Base-by-base conservation (phyloP, 345 rosid genomes). In the Sisymbrium irio region DNA sequence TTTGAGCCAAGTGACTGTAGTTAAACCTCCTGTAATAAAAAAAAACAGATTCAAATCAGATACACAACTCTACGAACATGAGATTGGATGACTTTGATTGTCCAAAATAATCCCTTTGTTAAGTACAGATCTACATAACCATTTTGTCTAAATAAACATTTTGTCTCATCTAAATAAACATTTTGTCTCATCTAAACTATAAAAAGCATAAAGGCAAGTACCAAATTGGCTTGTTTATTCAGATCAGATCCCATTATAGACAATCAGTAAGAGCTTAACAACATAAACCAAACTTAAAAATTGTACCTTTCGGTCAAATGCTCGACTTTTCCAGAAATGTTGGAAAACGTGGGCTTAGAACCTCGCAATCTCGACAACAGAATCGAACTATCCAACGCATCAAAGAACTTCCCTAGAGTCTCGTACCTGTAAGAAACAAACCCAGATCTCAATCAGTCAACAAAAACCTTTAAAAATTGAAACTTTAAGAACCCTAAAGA, bases 241-340 rank as follows among this genome's bases (percentile, higher is more conserved):
- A 18, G 35, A 46, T 74, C 64, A 22, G 49, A 59, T 18, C 44
- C 4, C 36, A 61, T 42, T 1, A 7, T 6, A 6, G 25, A 17
- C 8, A 32, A 46, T 40, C 18, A 6, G 8, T 8, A 14, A 19
- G 7, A 56, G 3, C 9, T n/a, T 46, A 2, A 27, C 13, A 56
- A 27, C 47, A 35, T 9, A 55, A 9, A 35, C 13, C 12, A 50
- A n/a, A 51, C 22, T 35, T 17, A 41, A 14, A 17, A 27, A 6
- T 4, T 15, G 30, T 77, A 95, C 98, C 97, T 85, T 60, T 87
- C 90, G 0, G 97, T 89, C 56, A 92, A 72, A 69, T 80, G 80
- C 79, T 90, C 87, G 18, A 92, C 80, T 74, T 81, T 81, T 4
- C 79, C 79, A 37, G 81, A 71, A 51, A 96, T 80, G 9, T 84